A percentile compares a stretch with the other conserved stretches of the same genome.
Conservation (phyloP, 2,329 filamentous ascomycete genomes). For the Leptographium procerum region DNA sequence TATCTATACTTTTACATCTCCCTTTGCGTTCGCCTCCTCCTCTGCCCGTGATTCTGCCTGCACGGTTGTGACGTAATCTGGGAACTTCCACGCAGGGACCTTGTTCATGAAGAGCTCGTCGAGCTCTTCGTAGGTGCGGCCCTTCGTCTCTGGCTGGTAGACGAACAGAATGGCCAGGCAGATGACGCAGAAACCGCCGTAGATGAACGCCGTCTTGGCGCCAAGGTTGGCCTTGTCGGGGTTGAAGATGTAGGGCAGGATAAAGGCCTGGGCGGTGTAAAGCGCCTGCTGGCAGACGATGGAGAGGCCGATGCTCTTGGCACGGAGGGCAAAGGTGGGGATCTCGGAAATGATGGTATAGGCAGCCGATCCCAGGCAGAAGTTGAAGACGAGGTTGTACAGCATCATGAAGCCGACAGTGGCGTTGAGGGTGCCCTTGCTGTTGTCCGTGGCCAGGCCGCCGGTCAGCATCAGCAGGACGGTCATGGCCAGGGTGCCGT, state of each 20-base stretch:
- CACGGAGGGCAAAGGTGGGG: conserved; percentile 24
- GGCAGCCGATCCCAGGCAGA: conserved; percentile 28
- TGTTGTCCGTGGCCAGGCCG: conserved; percentile 19
- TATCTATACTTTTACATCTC: neutral
- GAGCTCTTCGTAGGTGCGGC: conserved; percentile 35
- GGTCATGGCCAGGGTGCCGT: conserved; percentile 21
- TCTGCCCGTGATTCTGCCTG: neutral
- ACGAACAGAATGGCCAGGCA: conserved; percentile 26
- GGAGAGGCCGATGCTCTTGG: conserved; percentile 29
- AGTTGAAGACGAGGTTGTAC: conserved; percentile 27
- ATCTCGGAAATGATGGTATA: conserved; percentile 27
- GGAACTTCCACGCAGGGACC: conserved; percentile 11
- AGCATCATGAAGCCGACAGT: conserved; percentile 24
- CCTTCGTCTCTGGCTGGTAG: conserved; percentile 31
- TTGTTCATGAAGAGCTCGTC: conserved; percentile 28
- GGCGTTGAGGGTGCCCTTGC: conserved; percentile 14
- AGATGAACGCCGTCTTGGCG: conserved; percentile 25
- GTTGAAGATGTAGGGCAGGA: conserved; percentile 14
- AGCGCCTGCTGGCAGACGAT: conserved; percentile 21
- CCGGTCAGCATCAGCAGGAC: conserved; percentile 28
- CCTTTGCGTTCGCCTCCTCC: too few species aligned
- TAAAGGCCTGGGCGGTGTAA: conserved; percentile 11
- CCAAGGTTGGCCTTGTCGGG: conserved; percentile 19
- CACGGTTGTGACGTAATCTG: neutral
- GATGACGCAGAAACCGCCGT: conserved; percentile 19